Evolutionary conservation across 345 rosid genomes (phyloP), one percentile per base, ranked within the genome.

Genomic region (Lumnitzera racemosa): DNA sequence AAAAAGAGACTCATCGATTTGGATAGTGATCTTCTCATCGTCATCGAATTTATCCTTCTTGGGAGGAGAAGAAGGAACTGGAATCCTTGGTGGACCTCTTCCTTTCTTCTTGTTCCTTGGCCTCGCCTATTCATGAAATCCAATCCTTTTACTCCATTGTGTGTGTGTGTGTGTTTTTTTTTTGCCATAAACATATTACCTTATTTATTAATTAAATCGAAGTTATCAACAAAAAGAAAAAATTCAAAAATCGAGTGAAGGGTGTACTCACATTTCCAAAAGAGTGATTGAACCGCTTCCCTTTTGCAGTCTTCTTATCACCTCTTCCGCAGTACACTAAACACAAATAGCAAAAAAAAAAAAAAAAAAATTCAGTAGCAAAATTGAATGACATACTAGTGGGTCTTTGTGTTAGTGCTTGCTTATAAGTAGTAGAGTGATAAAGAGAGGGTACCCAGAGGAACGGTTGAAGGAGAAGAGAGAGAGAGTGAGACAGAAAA

Each of bases 261-360:
- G 49, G 17, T 8, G n/a, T 5, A 75, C 82, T 81, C 62, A 92
- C 98, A 70, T 92, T 92, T 51, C 98, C 98, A 46, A 82, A 92
- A 6, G 96, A 92, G 78, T 89, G 96, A 53, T 75, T 81, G 72
- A 92, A 92, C 15, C 98, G 91, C 81, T 92, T 92, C 51, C 98
- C 98, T 67, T 70, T 92, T 13, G 73, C 87, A 12, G 98, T 89
- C 74, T 85, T 89, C 76, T 66, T 82, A 72, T 92, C 96, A 48
- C 96, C 98, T 69, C 98, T 65, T 8, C 98, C 96, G 58, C 96
- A 87, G 57, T 77, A 77, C 58, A 92, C 98, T 85, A 76, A 9
- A 47, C 50, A 53, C 41, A 13, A 46, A 14, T 46, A 1, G 57
- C 24, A 23, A 3, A 12, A 47, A 13, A 27, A 24, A 3, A 12